Base-by-base conservation (phyloP, 768 basidiomycete species). In the Trametes gibbosa region DNA sequence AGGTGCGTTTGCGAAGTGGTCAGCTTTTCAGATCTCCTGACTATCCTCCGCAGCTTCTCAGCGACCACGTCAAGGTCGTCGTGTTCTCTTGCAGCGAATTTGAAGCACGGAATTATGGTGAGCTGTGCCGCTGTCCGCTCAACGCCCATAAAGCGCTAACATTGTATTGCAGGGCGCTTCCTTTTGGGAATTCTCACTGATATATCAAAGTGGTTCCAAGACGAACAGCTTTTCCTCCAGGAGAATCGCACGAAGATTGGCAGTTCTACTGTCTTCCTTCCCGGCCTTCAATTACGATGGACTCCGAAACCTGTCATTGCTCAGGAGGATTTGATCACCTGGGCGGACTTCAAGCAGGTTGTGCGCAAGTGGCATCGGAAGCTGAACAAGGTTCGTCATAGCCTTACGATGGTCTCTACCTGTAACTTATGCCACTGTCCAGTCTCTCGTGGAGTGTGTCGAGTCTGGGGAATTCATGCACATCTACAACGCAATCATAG, bases 41-140 rank as follows among this genome's bases (percentile, higher is more conserved):
- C 13, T 37, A 13, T 37, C 37, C n/a, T 43, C 35, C 23, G 12
- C 65, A 97, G 92, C 75, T 98, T 35, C 85, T 98, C 23, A 86
- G 86, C 8, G 90, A 93, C 42, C 87, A 92, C 62, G 80, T 97
- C 50, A 87, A 90, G 51, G 85, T 87, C 6, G 81, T 95, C 12
- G 77, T 98, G 23, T 97, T 95, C 72, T 90, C 92, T 0, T 95
- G 94, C 68, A 97, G 95, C 63, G 96, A 96, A 75, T 92, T 92
- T 65, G 95, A 99, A 74, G 95, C 94, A 13, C 84, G 89, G 50
- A 98, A 98, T 72, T 95, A 94, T 66, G 95, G 95, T 91, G 67
- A 32, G 78, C 19, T 24, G 10, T 25, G 70, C 17, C 3, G 40
- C 32, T 29, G 12, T 17, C 14, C 25, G 25, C 14, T 2, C 21